Base-by-base conservation (phyloP, 768 basidiomycete genomes). In the Auricularia auricula-judae region DNA sequence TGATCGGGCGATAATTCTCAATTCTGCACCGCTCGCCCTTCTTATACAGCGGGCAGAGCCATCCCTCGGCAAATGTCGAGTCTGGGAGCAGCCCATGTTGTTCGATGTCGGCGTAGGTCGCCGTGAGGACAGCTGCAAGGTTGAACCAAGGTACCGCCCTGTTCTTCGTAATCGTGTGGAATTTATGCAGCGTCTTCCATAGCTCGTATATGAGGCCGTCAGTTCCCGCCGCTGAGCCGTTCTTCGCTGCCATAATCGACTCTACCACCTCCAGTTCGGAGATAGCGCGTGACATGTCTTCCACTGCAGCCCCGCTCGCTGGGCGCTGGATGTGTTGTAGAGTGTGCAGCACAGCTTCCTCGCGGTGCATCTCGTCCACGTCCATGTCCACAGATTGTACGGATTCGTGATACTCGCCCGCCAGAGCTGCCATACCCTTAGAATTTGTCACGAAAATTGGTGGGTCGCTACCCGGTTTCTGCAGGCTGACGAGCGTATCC, bases 71-170 rank as follows among this genome's bases (percentile, higher is more conserved):
- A 2, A 0, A 74, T 2, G 0, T 18, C 12, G 53, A 2, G 0
- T 10, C 3, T 0, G 23, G 1, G 3, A 16, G 1, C 0, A 74
- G 2, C 0, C 77, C 75, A 47, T 74, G 1, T 1, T 2, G 0
- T 64, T 73, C 62, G 0, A 79, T 77, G 82, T 81, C 11, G 79
- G 80, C 0, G 82, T 80, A 68, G 77, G 74, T 3, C 70, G 82
- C 11, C 74, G 79, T 47, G 79, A 63, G 36, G 3, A 63, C 7
- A 10, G 12, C 23, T 3, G 7, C 39, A 1, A 63, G 16, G 36
- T 63, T 16, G 3, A 18, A 11, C 36, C 36, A 23, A 23, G 23
- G 23, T 23, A 23, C 23, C 23, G 23, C 23, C 23, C 23, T 23
- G 23, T 23, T 23, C 23, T 23, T 23, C 23, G 23, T 23, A 23